phyloP scores from a whole-genome alignment of 495 filamentous ascomycete species.

The Terfezia claveryi region DNA sequence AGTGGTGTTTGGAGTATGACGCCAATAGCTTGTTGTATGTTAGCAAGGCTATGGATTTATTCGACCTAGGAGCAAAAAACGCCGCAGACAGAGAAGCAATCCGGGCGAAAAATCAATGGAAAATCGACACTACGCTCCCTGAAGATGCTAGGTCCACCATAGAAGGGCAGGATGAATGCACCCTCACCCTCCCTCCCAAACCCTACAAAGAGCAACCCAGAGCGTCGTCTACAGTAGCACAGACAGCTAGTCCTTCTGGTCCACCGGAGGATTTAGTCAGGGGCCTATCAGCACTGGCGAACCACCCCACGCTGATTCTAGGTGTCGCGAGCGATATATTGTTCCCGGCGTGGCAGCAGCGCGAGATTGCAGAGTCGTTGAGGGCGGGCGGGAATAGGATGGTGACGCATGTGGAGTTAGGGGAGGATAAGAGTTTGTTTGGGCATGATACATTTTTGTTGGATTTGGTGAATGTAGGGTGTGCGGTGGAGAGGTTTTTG shows the following conservation, averaged over 20 bases:
- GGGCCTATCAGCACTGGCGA: constrained; percentile 45
- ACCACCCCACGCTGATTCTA: constrained; percentile 67
- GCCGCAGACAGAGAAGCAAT: constrained; percentile 28
- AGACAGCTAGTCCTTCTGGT: not conserved
- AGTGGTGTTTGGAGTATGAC: constrained; percentile 96
- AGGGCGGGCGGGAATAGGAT: constrained; percentile 48
- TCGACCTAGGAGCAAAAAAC: constrained; percentile 62
- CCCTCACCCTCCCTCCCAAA: constrained; percentile 56
- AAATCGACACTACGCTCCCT: constrained; percentile 23
- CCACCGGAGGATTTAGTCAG: constrained; percentile 42
- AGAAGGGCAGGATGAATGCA: constrained; percentile 35
- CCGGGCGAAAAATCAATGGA: constrained; percentile 29
- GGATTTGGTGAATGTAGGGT: constrained; percentile 78
- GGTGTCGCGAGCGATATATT: constrained; percentile 91
- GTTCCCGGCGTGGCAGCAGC: constrained; percentile 96
- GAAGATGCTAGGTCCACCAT: not conserved
- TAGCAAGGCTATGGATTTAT: constrained; percentile 97
- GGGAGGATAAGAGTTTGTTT: constrained; percentile 68
- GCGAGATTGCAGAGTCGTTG: constrained; percentile 74
- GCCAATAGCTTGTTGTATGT: constrained; percentile 91
- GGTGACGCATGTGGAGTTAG: constrained; percentile 74
- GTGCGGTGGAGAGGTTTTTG: constrained; percentile 57
- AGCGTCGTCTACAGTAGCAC: constrained; percentile 8
- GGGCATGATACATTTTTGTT: constrained; percentile 94
- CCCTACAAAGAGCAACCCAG: constrained; percentile 65